Base-by-base conservation (phyloP, 345 rosid species). In the Microcos paniculata region DNA sequence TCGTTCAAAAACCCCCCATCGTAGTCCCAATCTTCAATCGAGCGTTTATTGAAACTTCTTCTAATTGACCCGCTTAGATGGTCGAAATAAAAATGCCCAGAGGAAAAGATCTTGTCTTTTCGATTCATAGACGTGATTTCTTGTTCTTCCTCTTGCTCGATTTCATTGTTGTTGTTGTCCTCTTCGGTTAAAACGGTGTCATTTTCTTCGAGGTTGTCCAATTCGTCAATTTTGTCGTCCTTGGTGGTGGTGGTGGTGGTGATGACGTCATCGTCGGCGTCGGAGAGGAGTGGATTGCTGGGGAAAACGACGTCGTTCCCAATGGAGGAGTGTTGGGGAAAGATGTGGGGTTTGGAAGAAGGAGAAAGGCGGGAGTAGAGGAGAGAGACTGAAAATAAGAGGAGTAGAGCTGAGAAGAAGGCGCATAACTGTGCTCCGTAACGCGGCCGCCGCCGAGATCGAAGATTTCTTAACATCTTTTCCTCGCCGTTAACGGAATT, bases 21-120 rank as follows among this genome's bases (percentile, higher is more conserved):
- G 46, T 84, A 88, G 79, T 93, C 99, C 98, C 98, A 95, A 33
- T 95, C 95, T 19, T 88, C 92, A 57, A 96, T 92, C 26, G 96
- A 96, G 40, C 87, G 78, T 85, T 86, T 90, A 72, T 79, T 85
- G 45, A 85, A 83, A 13, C 87, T 87, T 57, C 93, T 85, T 52
- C 92, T 82, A 10, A 89, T 88, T 0, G 89, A 86, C 42, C 97
- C 96, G 16, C 82, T 70, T 3, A 90, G 65, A 64, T 87, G 99
- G 74, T 96, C 99, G 72, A 92, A 86, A 82, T 84, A 93, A 76
- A 75, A 75, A 35, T 89, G 90, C 8, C 87, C 89, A 48, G 87
- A 78, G n/a, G 87, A 78, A 3, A 89, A 80, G 35, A 81, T n/a
- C 65, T 79, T 78, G 46, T 80, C 57, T 38, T 82, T 85, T 45